Evolutionary conservation across 768 basidiomycete genomes (phyloP), one percentile per base, ranked within the genome.

Genomic region (Pholiota molesta): DNA sequence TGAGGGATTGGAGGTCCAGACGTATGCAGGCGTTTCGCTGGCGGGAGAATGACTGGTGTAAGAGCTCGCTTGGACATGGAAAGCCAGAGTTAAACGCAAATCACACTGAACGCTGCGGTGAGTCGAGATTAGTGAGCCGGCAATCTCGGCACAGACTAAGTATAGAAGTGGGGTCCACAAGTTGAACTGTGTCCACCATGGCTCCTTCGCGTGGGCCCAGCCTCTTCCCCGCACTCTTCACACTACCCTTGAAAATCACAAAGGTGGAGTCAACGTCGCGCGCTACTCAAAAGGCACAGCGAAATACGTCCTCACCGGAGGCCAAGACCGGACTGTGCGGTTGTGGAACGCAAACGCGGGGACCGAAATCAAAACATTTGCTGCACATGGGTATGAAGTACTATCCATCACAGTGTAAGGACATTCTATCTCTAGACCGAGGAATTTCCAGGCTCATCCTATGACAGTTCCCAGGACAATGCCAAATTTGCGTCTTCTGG

Each of bases 361-460:
- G 23, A 82, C 87, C n/a, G 88, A 97, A 77, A 93, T 99, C 77
- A 97, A 97, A 77, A 73, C 81, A 0, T 99, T 97, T 73, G 78
- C 87, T 60, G 94, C 93, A 9, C 97, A 99, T 73, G 97, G 95
- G 29, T 97, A 98, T 73, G 97, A 99, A 72, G 92, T 99, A 3
- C 83, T 99, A 44, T 92, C 93, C 2, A 79, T 99, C 53, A 83
- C 91, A 52, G 90, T 97, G 95, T 96, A 69, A 69, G 92, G 79
- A 45, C 61, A 33, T 52, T 37, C 16, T 19, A 37, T 44, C 65
- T 59, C 31, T 28, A 16, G 40, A 45, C 5, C 23, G 47, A 45
- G 31, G 29, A 59, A 42, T 55, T 39, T 42, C 35, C 58, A 14
- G 35, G 42, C 28, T 44, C 52, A 29, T 29, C 56, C 51, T 37